Conservation (phyloP, 1,284 basidiomycete species). For the Pseudozyma tsukubaensis region DNA sequence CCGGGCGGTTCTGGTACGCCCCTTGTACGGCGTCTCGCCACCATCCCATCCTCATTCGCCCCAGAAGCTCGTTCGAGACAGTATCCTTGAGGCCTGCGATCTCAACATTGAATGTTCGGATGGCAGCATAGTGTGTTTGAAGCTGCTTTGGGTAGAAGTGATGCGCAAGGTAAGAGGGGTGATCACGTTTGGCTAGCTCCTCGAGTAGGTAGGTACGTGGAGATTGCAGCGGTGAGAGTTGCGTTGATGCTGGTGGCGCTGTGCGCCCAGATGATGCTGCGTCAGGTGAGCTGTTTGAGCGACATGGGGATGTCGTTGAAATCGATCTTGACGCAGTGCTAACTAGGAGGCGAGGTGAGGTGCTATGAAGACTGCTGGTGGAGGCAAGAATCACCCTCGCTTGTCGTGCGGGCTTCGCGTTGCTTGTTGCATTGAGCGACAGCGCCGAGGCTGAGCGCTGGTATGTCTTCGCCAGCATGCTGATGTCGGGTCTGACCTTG, state of each 20-base stretch:
- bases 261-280: conserved; percentile 3
- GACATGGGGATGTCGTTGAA: neutral
- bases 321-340: too few relatives aligned
- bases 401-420: too few relatives aligned
- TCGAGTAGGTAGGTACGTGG: conserved; percentile 33
- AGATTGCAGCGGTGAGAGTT: conserved; percentile 42
- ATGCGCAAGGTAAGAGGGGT: conserved; percentile 61
- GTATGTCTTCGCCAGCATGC: too few relatives aligned
- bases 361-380: too few relatives aligned
- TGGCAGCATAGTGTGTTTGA: conserved; percentile 63
- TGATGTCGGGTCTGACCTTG: too few relatives aligned
- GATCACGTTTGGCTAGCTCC: conserved; percentile 51
- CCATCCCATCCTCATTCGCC: conserved; percentile 65
- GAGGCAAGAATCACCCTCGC: too few relatives aligned
- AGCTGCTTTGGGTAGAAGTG: conserved; percentile 60
- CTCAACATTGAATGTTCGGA: conserved; percentile 65
- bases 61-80: conserved; percentile 65
- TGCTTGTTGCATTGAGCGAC: too few relatives aligned
- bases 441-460: too few relatives aligned
- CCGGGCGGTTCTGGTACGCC: conserved; percentile 58
- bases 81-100: conserved; percentile 60
- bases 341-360: too few relatives aligned
- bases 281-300: neutral
- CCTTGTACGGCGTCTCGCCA: conserved; percentile 65
- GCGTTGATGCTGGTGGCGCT: conserved; percentile 34